Base-by-base conservation (phyloP, 2,329 filamentous ascomycete species). In the Pseudogymnoascus verrucosus region DNA sequence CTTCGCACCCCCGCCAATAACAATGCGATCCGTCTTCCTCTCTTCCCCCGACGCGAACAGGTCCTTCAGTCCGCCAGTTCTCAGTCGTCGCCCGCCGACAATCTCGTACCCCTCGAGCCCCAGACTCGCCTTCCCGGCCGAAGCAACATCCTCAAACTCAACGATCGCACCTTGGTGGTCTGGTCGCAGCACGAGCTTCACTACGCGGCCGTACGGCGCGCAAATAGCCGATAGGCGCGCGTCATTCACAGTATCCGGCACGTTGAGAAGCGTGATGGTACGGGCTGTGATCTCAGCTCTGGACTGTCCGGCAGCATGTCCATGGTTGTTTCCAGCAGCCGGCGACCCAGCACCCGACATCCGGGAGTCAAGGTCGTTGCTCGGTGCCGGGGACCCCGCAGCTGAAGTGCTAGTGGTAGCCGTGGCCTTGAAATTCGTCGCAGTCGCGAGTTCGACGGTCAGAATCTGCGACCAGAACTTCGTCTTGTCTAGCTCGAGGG, bases 161-260 rank as follows among this genome's bases (percentile, higher is more conserved):
- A 98, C 82, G 63, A 93, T 89, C 4, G 93, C 95, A 11, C 92
- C 93, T 64, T 88, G 87, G 66, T 96, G 90, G 65, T 91, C 85
- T 1, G 92, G 91, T 54, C 91, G 87, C 10, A 97, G 80, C 11
- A 89, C 81, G 3, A 98, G 81, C 74, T 93, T 93, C 67, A 87
- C 80, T 23, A 97, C 80, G 1, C 81, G 75, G 0, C 91, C 92
- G 51, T 87, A 82, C 1, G 85, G 82, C 69, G 91, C 88, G 7
- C 89, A 86, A 2, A 96, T 78, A 0, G 86, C 82, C 51, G 85
- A 85, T 63, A 99, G 85, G 31, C 93, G 90, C 1, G 89, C 86
- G 71, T 96, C 91, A 68, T 96, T 97, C 70, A 98, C 85, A 0
- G 93, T 98, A 71, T 98, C 95, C 0, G 95, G 91, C 1, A 99